Evolutionary conservation across 441 rosid species (phyloP), one percentile per base, ranked within the genome.

Genomic region (Geranium incanum): DNA sequence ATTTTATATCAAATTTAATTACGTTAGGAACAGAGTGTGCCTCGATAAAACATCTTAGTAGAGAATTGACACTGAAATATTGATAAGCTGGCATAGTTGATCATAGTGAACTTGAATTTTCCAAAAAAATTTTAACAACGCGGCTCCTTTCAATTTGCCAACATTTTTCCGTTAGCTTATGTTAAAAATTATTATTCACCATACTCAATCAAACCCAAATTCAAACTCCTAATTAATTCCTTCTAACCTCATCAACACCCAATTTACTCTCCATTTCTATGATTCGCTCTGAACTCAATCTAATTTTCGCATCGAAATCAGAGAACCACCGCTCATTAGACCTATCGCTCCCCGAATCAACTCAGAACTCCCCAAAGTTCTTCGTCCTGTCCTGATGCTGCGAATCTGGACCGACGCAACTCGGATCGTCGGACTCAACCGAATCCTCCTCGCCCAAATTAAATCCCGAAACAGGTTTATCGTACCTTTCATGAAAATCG

Each of bases 341-440:
- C 23, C 83, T 87, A 78, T 90, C 94, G 75, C 92, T 87, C 37
- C 90, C 81, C 19, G 95, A 83, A 75, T 89, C 97, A 7, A 92
- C 82, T 95, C 93, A 91, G 67, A 84, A 78, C 79, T 83, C 97
- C 45, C 81, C 81, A 4, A 76, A 48, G 70, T 78, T 80, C 76
- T 75, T 81, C 21, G 75, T 77, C 73, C 74, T 82, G 63, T 70
- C 84, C 66, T 81, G 73, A 71, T 74, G 70, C 33, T 84, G 90
- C 0, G 80, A 13, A 13, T 74, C 81, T 13, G 95, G 95, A 74
- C 88, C 91, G 62, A 88, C 84, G 93, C 92, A 91, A 38, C 95
- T 89, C 23, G 92, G 91, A 83, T 86, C 85, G 70, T 85, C 90
- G 9, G 93, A 85, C 63, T 76, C 85, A 69, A 81, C 81, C 59